Percentiles rank a stretch among this genome's conserved stretches.
These are phyloP conservation scores for Brassica carinata DNA, from an alignment of 345 rosid species.

Conservation along the genomic window DNA sequence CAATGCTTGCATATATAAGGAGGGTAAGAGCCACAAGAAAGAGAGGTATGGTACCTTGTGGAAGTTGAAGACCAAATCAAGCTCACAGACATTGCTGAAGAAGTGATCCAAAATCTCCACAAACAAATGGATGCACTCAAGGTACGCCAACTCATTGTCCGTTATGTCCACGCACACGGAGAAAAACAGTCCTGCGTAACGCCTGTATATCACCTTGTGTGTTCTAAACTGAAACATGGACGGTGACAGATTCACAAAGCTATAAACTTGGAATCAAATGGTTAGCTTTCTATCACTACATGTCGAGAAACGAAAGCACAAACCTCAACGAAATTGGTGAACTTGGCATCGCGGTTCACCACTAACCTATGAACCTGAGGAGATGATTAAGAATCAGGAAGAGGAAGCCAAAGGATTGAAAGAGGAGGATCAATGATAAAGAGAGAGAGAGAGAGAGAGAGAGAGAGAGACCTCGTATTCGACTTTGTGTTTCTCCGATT, in stretches of 20 bases:
- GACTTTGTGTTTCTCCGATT: conserved; percentile 95
- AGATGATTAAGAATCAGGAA: background rate
- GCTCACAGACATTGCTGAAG: conserved; percentile 99
- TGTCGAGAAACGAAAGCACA: conserved; percentile 10
- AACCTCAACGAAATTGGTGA: conserved; percentile 97
- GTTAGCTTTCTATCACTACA: background rate
- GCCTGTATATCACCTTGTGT: conserved; percentile 92
- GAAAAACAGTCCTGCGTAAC: conserved; percentile 94
- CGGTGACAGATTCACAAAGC: background rate
- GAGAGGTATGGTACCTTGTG: conserved; percentile 66
- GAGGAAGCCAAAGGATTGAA: background rate
- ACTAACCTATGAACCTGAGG: conserved; percentile 92
- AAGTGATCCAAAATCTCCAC: conserved; percentile 98
- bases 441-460: background rate
- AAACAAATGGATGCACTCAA: conserved; percentile 92
- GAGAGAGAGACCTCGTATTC: conserved; percentile 75
- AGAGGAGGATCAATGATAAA: background rate
- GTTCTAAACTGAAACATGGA: conserved; percentile 68
- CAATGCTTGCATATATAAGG: background rate
- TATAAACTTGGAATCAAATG: background rate
- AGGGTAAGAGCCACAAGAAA: background rate
- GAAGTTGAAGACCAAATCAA: conserved; percentile 93
- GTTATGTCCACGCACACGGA: conserved; percentile 95
- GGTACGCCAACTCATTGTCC: conserved; percentile 89
- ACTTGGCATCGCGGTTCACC: conserved; percentile 91